Conservation (phyloP, 441 rosid species). For the Jatropha multifida region DNA sequence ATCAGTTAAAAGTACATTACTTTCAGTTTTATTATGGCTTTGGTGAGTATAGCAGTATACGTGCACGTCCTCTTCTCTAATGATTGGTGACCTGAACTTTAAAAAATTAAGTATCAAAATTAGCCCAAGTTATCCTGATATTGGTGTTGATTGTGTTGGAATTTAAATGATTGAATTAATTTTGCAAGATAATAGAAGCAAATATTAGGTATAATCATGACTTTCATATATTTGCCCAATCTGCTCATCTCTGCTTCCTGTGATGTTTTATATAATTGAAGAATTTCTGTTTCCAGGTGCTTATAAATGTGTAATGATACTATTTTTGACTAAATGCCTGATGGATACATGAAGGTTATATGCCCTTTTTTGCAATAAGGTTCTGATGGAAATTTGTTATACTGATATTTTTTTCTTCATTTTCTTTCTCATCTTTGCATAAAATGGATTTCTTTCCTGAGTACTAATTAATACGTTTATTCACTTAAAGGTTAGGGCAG, state of each 20-base stretch:
- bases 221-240: no score
- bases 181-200: not conserved
- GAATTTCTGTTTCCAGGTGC: not conserved
- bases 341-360: not conserved
- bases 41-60: not conserved
- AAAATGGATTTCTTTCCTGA: conserved; percentile 4
- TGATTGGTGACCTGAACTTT: not conserved
- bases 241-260: not conserved
- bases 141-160: not conserved
- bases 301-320: not conserved
- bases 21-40: not conserved
- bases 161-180: not conserved
- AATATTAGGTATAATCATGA: not conserved
- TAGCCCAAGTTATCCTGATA: not conserved
- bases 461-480: conserved; percentile 25
- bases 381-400: not conserved
- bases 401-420: not conserved
- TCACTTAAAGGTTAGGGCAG: conserved; percentile 73
- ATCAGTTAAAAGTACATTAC: not conserved
- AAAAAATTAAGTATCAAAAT: not conserved
- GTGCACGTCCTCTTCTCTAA: not conserved
- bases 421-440: not conserved
- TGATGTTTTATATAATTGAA: not conserved
- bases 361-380: not conserved
- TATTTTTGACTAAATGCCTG: not conserved